Percentiles rank a stretch among this genome's conserved stretches.
Conservation (phyloP, 495 filamentous ascomycete species). For the Xylaria flabelliformis region DNA sequence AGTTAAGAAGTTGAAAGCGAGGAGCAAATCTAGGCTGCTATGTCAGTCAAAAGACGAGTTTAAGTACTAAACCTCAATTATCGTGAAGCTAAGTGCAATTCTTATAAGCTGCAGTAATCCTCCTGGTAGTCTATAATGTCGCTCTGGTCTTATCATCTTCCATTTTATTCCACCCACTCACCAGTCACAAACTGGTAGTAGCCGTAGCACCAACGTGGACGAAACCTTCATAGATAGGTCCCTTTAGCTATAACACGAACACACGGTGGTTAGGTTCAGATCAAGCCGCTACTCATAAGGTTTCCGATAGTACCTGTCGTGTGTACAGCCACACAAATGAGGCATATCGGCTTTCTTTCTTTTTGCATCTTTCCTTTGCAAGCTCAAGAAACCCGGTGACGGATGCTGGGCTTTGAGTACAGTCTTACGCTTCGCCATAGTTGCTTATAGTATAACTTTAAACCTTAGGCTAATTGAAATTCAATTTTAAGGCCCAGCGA, state of each 20-base stretch:
- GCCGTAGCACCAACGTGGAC: neutral
- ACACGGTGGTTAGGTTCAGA: too few species aligned
- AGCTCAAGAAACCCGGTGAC: conserved; percentile 1
- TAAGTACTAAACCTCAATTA: neutral
- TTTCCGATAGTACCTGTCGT: neutral
- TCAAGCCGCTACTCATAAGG: neutral
- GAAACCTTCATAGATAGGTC: conserved; percentile 2
- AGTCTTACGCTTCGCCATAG: too few species aligned
- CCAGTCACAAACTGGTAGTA: conserved; percentile 1
- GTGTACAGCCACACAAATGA: neutral
- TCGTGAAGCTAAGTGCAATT: neutral
- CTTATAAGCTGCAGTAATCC: neutral
- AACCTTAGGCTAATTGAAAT: too few species aligned
- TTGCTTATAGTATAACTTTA: too few species aligned
- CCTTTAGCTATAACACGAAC: neutral
- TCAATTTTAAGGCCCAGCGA: too few species aligned
- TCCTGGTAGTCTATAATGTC: conserved; percentile 1
- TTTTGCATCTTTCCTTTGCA: conserved; percentile 4
- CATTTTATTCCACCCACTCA: conserved; percentile 1
- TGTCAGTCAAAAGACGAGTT: neutral
- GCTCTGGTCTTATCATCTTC: neutral
- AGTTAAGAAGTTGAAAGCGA: neutral
- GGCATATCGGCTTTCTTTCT: conserved; percentile 13
- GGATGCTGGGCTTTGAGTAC: too few species aligned
- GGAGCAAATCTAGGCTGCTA: neutral